Percentiles rank a stretch among this genome's conserved stretches.
Conservation (phyloP, 2,329 filamentous ascomycete species). For the Fusarium luffae region DNA sequence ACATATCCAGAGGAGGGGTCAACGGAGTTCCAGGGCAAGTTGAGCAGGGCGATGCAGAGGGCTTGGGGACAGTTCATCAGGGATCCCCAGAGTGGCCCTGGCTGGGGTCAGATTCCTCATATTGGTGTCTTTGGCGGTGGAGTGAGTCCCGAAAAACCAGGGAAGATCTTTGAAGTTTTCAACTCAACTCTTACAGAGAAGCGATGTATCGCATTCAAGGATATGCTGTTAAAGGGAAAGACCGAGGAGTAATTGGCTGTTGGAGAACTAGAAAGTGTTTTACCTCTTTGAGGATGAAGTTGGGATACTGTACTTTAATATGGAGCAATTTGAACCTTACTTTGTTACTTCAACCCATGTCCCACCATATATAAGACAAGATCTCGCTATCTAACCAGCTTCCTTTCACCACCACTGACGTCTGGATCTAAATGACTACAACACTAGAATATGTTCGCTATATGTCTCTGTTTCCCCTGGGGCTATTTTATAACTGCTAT, state of each 20-base stretch:
- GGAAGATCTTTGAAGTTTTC: constrained; percentile 1
- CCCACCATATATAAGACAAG: too few relatives aligned
- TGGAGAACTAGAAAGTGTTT: not conserved
- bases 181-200: constrained; percentile 11
- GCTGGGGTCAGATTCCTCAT: constrained; percentile 40
- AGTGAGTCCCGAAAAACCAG: constrained; percentile 11
- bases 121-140: constrained; percentile 44
- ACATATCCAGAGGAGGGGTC: constrained; percentile 39
- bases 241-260: not conserved
- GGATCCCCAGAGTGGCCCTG: constrained; percentile 40
- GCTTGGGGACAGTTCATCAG: constrained; percentile 48
- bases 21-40: constrained; percentile 34
- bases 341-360: too few relatives aligned
- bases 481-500: too few relatives aligned
- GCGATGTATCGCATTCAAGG: constrained; percentile 16
- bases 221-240: not conserved
- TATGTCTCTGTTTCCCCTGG: too few relatives aligned
- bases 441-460: too few relatives aligned
- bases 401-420: too few relatives aligned
- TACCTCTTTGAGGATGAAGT: not conserved
- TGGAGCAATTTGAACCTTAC: too few relatives aligned
- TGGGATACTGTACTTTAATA: not conserved
- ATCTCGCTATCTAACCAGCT: too few relatives aligned
- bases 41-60: constrained; percentile 43
- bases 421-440: too few relatives aligned